These are phyloP conservation scores for Hymenoscyphus occultus DNA, from an alignment of 2,329 filamentous ascomycete genomes.

Conservation along the genomic window DNA sequence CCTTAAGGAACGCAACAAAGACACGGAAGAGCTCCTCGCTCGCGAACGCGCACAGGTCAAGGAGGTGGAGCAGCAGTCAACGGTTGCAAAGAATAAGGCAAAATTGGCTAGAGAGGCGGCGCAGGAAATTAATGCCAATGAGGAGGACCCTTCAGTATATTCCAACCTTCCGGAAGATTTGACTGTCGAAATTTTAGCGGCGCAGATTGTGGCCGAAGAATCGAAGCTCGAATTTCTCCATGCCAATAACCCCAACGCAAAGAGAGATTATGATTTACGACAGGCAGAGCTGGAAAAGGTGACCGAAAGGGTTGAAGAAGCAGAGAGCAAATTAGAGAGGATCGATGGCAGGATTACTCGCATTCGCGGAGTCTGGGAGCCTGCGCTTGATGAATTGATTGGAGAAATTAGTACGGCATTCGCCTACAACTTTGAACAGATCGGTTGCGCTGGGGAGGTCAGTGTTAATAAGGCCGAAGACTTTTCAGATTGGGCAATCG, in stretches of 20 bases:
- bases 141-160: conserved; percentile 39
- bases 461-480: conserved; percentile 84
- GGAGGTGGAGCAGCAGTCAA: conserved; percentile 40
- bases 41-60: conserved; percentile 43
- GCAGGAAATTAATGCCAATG: conserved; percentile 38
- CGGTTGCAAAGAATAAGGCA: conserved; percentile 39
- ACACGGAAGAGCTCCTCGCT: conserved; percentile 54
- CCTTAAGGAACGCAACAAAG: conserved; percentile 62
- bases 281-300: conserved; percentile 66
- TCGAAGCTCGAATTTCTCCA: conserved; percentile 78
- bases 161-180: conserved; percentile 46
- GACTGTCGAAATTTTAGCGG: conserved; percentile 62
- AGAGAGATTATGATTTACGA: conserved; percentile 75
- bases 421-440: conserved; percentile 87
- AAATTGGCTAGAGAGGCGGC: conserved; percentile 38
- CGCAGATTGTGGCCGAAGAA: conserved; percentile 70
- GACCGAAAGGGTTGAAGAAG: conserved; percentile 54
- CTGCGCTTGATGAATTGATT: conserved; percentile 73
- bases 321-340: conserved; percentile 53
- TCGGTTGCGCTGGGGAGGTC: conserved; percentile 91
- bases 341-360: conserved; percentile 58
- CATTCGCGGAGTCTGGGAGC: conserved; percentile 76
- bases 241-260: conserved; percentile 69
- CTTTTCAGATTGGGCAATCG: conserved; percentile 90
- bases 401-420: conserved; percentile 85